phyloP scores from a whole-genome alignment of 129 eudicot species.

The Lactuca saligna region DNA sequence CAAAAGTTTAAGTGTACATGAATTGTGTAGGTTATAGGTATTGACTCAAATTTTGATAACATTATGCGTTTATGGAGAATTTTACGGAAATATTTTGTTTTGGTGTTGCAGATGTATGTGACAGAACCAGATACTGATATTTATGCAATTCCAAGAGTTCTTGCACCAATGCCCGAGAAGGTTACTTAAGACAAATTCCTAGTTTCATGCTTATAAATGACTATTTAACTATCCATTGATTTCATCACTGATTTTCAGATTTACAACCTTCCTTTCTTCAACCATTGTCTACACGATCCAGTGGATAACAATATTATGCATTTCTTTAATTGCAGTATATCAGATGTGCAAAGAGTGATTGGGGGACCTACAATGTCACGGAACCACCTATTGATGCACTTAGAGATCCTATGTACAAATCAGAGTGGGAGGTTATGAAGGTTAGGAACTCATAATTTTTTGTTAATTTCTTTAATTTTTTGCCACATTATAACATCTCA shows the following conservation, averaged over 20 bases:
- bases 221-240: not conserved
- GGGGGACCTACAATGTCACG: slow-evolving; percentile 80
- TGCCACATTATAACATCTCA: too few species aligned
- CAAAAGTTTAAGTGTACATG: too few species aligned
- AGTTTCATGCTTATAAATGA: slow-evolving; percentile 5
- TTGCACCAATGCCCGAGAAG: slow-evolving; percentile 98
- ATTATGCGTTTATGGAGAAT: slow-evolving; percentile 4
- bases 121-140: slow-evolving; percentile 98
- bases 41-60: not conserved
- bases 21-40: not conserved
- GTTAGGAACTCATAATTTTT: slow-evolving; percentile 28
- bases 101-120: slow-evolving; percentile 83
- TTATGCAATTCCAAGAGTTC: slow-evolving; percentile 86
- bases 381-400: slow-evolving; percentile 99
- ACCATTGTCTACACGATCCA: not conserved
- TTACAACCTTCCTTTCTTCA: not conserved
- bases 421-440: slow-evolving; percentile 84
- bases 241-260: not conserved
- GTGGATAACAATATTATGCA: slow-evolving; percentile 7
- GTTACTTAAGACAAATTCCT: slow-evolving; percentile 31
- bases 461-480: too few species aligned
- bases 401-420: slow-evolving; percentile 94
- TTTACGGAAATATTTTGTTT: slow-evolving; percentile 12
- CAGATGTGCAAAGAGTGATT: slow-evolving; percentile 89
- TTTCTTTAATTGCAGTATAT: slow-evolving; percentile 64